These are phyloP conservation scores for Pisolithus tinctorius DNA, from an alignment of 768 basidiomycete species.

Conservation along the genomic window DNA sequence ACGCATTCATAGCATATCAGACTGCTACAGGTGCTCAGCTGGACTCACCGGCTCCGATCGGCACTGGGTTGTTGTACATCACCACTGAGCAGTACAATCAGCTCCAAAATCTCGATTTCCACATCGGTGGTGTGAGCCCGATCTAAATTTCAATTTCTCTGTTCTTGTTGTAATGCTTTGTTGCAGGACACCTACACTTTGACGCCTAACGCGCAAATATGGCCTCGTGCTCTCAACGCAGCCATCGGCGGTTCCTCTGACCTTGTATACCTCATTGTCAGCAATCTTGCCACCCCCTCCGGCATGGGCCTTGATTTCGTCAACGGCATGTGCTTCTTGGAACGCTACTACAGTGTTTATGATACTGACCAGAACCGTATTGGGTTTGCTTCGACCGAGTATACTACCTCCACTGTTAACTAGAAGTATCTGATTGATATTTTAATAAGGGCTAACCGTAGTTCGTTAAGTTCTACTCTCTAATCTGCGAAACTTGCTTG, in stretches of 20 bases:
- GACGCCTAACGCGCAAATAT: conserved; percentile 37
- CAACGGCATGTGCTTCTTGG: neutral
- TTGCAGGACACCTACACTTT: conserved; percentile 25
- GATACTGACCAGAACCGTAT: conserved; percentile 25
- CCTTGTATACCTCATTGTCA: neutral
- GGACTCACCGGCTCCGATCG: conserved; percentile 5
- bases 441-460: too few relatives aligned
- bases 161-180: too few relatives aligned
- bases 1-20: conserved; percentile 38
- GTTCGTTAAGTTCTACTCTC: too few relatives aligned
- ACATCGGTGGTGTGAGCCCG: conserved; percentile 39
- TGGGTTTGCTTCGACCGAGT: conserved; percentile 29
- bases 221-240: conserved; percentile 21
- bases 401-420: conserved; percentile 13
- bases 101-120: conserved; percentile 53
- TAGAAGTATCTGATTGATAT: neutral
- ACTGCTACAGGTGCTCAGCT: conserved; percentile 36
- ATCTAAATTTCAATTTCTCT: too few relatives aligned
- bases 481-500: too few relatives aligned
- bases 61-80: conserved; percentile 45
- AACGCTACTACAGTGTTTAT: conserved; percentile 31
- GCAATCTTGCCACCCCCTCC: neutral
- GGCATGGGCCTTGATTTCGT: neutral
- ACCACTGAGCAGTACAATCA: conserved; percentile 43
- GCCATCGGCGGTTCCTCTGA: neutral